Percentiles rank a stretch among this genome's conserved stretches.
Conservation (phyloP, 495 filamentous ascomycete species). For the Mycothermus thermophilus region DNA sequence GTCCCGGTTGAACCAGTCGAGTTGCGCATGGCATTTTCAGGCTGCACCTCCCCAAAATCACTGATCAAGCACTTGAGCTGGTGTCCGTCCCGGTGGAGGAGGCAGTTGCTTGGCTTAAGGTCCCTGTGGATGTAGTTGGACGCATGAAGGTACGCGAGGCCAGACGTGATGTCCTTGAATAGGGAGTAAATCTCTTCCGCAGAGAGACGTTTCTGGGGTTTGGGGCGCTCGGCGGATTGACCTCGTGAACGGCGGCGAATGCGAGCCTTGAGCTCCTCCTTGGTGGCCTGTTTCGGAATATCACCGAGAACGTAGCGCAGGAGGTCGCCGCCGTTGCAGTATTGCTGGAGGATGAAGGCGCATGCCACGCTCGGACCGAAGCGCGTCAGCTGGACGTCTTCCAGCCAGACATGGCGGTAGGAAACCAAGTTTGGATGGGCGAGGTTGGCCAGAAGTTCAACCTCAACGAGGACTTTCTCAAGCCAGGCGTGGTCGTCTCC, state of each 20-base stretch:
- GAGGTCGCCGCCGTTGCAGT: constrained; percentile 90
- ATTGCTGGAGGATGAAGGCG: constrained; percentile 94
- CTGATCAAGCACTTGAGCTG: constrained; percentile 74
- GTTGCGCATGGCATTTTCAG: constrained; percentile 59
- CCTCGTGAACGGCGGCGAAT: constrained; percentile 63
- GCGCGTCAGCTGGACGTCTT: constrained; percentile 64
- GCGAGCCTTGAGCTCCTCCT: constrained; percentile 76
- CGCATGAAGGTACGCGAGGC: constrained; percentile 77
- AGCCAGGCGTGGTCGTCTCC: constrained; percentile 93
- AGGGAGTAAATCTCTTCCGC: constrained; percentile 94
- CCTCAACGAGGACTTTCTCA: constrained; percentile 82
- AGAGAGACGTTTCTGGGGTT: constrained; percentile 46
- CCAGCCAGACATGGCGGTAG: constrained; percentile 93
- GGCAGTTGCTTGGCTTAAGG: constrained; percentile 88
- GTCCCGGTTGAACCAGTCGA: constrained; percentile 92
- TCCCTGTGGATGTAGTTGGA: constrained; percentile 94
- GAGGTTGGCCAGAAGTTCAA: constrained; percentile 78
- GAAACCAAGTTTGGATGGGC: constrained; percentile 94
- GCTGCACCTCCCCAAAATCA: constrained; percentile 92
- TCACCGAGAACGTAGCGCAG: constrained; percentile 68
- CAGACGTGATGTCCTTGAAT: constrained; percentile 89
- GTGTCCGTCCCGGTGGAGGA: constrained; percentile 62
- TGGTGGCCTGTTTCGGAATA: constrained; percentile 45
- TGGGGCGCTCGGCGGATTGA: constrained; percentile 27
- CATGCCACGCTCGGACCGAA: constrained; percentile 91